Evolutionary conservation across 2,329 filamentous ascomycete species (phyloP).

Genomic region (Verticillium dahliae): DNA sequence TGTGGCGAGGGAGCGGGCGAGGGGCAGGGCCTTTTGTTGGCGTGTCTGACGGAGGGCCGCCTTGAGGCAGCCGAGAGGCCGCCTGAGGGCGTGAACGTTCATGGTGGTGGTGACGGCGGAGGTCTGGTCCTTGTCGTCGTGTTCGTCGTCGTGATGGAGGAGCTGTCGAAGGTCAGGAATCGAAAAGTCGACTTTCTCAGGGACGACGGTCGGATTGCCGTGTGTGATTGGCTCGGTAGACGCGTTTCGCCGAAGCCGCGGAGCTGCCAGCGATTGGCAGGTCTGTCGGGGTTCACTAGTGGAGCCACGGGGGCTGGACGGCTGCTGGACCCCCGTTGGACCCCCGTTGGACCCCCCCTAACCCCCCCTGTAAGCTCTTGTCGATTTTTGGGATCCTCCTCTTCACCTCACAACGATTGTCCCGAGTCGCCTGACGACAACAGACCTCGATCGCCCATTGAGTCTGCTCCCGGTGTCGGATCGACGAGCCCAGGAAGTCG

Average conservation of each 20-base stretch:
- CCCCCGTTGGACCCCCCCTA: too few relatives aligned
- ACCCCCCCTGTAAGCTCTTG: neutral
- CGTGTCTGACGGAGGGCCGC: conserved; percentile 52
- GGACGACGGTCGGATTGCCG: conserved; percentile 9
- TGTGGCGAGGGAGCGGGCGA: conserved; percentile 35
- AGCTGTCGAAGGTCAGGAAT: neutral
- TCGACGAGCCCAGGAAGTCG: neutral
- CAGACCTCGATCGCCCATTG: neutral
- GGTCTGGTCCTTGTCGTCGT: neutral
- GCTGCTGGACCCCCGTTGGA: too few relatives aligned
- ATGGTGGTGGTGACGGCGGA: conserved; percentile 24
- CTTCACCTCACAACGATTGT: neutral
- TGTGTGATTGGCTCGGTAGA: conserved; percentile 28
- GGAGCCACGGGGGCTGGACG: neutral
- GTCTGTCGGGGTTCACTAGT: neutral
- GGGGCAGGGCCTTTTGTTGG: conserved; percentile 30
- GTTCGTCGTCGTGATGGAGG: conserved; percentile 1
- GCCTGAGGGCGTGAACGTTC: conserved; percentile 56
- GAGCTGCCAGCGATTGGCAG: neutral
- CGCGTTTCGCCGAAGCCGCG: neutral
- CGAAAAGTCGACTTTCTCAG: conserved; percentile 10
- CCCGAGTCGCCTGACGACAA: neutral
- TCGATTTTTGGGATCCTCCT: neutral
- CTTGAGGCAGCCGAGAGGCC: conserved; percentile 68
- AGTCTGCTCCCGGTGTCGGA: neutral